Percentiles rank a stretch among this genome's conserved stretches.
These are phyloP conservation scores for Catenaria anguillulae DNA, from an alignment of 371 early-diverging fungal species.

Conservation along the genomic window DNA sequence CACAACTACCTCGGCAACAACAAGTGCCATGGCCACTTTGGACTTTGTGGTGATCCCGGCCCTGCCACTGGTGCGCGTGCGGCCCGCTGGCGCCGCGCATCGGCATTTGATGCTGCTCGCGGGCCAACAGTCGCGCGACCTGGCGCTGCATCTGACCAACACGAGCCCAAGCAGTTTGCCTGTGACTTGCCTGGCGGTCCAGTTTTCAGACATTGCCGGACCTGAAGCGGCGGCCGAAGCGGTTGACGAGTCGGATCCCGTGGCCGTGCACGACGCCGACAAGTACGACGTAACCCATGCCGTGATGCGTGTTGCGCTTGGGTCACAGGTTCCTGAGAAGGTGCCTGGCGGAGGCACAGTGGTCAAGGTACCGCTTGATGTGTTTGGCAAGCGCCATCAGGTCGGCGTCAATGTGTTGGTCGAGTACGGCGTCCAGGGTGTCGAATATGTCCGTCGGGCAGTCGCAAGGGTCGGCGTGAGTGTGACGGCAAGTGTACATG, in stretches of 20 bases:
- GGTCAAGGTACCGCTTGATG: not conserved
- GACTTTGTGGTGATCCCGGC: slow-evolving; percentile 1
- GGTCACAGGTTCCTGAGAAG: not conserved
- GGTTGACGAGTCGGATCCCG: not conserved
- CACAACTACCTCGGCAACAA: too few relatives aligned
- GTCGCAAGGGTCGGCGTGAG: not conserved
- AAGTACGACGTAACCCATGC: not conserved
- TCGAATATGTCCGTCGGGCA: not conserved
- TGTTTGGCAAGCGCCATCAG: not conserved
- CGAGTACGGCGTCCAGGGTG: not conserved
- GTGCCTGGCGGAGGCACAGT: not conserved
- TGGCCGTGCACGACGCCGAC: not conserved
- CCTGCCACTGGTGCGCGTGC: not conserved
- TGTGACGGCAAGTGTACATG: not conserved
- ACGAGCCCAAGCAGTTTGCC: not conserved
- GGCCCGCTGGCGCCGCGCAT: not conserved
- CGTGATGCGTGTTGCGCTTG: not conserved
- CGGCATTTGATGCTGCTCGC: slow-evolving; percentile 4
- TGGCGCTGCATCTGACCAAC: not conserved
- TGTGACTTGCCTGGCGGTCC: not conserved
- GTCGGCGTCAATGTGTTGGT: not conserved
- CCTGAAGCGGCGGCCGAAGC: not conserved
- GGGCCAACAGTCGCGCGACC: not conserved
- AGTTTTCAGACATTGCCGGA: not conserved
- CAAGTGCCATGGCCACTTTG: too few relatives aligned